Base-by-base conservation (phyloP, 2,329 filamentous ascomycete species). In the Ceratocystis eucalypticola region DNA sequence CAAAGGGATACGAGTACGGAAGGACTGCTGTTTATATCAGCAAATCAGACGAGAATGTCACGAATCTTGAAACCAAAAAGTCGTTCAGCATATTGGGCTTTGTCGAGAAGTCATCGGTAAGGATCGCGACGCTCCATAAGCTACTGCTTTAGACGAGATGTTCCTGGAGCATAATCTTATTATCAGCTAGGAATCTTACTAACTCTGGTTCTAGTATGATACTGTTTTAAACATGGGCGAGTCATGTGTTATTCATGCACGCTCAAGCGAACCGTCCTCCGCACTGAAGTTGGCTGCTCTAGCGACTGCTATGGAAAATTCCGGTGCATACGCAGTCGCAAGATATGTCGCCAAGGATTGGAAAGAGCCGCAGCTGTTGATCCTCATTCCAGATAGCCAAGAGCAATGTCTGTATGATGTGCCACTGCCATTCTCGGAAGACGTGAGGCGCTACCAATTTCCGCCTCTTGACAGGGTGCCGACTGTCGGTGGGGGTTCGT, bases 1-100 rank as follows among this genome's bases (percentile, higher is more conserved):
- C 90, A n/a, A 96, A 91, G 74, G 94, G 94, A 0, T 99, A 93
- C 72, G 87, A 91, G 72, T 99, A 99, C 73, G 94, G 94, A 59
- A 84, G 91, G 66, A 96, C 93, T 0, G 91, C 89, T 1, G 93
- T 99, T 1, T 87, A 88, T 70, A 96, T 99, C 70, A 89, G 85
- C 70, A 87, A 92, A 71, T 88, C 88, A 0, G 93, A 99, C 71
- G 83, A 88, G 74, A 91, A 92, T 70, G 85, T 96, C 67, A 96
- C 91, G n/a, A 91, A 88, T 70, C 80, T 96, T 44, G 87, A 95
- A 71, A 94, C 91, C 0, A 75, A 78, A 8, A 86, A 88, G 67
- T 81, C 82, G 6, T 85, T 97, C 67, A 87, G 91, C 2, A 87
- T 99, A 53, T 78, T 99, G 64, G 94, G 94, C 0, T 99, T 99